Evolutionary conservation across 257 asterid species (phyloP), one percentile per base, ranked within the genome.

Genomic region (Solanum lycopersicoides): DNA sequence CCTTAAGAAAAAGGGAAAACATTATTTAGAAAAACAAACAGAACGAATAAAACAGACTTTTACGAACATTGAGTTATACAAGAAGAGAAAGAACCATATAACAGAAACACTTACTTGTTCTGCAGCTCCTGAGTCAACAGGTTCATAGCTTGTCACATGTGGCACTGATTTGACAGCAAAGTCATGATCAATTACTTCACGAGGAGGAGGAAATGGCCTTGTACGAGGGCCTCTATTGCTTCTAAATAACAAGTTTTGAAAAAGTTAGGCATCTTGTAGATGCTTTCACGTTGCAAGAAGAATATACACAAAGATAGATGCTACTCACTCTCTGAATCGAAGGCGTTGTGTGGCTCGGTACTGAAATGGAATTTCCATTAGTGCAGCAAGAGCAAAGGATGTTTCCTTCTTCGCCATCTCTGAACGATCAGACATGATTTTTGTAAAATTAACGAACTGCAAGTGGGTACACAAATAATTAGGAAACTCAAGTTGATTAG

Each of bases 281-380:
- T 45, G 84, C 42, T 45, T 45, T 79, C 66, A 45, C 71, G 30
- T 47, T 47, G 83, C 72, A 45, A 47, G 83, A 83, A 60, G 28
- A 65, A 87, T 35, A 34, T 32, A 16, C 63, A 80, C n/a, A 79
- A 8, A 77, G 84, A 86, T 12, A 82, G 83, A 53, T 7, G 42
- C 86, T 90, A n/a, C 95, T 92, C 91, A 96, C 98, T 91, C 97
- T 87, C 86, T 92, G 84, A 87, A 56, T 37, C 88, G 92, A 82
- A 92, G 90, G 66, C 88, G 91, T 79, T 91, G 89, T 53, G 99
- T 89, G 84, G 96, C 96, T 91, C 91, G 92, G 89, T 91, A 96
- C 90, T 96, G 99, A 77, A 92, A 88, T 37, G 99, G 98, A 73
- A 96, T 92, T 90, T 96, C 99, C 99, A 96, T 96, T 71, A 96